phyloP scores from a whole-genome alignment of 345 rosid genomes.

The Toxicodendron radicans region DNA sequence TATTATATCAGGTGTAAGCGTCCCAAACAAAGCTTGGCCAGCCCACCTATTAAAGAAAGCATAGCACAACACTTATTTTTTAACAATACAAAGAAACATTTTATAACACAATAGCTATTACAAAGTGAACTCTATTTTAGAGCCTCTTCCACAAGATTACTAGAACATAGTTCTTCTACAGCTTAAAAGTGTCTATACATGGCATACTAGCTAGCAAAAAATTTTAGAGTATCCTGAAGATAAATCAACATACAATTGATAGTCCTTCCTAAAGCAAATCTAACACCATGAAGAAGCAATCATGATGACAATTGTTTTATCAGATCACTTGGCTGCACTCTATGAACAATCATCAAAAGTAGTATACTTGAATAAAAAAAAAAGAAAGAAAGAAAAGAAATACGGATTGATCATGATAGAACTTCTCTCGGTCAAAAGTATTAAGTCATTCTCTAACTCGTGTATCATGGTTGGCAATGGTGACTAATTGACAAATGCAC shows the following conservation, averaged over 20 bases:
- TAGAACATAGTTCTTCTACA: neutral
- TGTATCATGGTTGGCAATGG: neutral
- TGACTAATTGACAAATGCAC: neutral
- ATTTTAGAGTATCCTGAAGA: neutral
- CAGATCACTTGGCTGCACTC: neutral
- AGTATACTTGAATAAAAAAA: neutral
- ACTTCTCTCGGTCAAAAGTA: neutral
- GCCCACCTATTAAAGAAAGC: slow-evolving; percentile 79
- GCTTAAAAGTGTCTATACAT: neutral
- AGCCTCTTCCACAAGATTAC: neutral
- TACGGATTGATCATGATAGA: neutral
- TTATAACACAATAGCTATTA: slow-evolving; percentile 3
- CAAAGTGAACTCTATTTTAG: slow-evolving; percentile 11
- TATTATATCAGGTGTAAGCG: slow-evolving; percentile 87
- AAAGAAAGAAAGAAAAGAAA: neutral
- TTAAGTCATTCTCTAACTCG: neutral
- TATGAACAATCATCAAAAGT: slow-evolving; percentile 1
- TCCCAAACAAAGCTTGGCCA: slow-evolving; percentile 96
- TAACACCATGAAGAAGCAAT: neutral
- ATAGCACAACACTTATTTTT: slow-evolving; percentile 3
- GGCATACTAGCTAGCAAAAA: neutral
- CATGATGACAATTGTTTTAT: neutral
- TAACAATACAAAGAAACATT: neutral
- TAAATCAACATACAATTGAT: neutral
- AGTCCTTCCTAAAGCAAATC: neutral